phyloP scores from a whole-genome alignment of 2,329 filamentous ascomycete species.

The Trichoderma aggressivum region DNA sequence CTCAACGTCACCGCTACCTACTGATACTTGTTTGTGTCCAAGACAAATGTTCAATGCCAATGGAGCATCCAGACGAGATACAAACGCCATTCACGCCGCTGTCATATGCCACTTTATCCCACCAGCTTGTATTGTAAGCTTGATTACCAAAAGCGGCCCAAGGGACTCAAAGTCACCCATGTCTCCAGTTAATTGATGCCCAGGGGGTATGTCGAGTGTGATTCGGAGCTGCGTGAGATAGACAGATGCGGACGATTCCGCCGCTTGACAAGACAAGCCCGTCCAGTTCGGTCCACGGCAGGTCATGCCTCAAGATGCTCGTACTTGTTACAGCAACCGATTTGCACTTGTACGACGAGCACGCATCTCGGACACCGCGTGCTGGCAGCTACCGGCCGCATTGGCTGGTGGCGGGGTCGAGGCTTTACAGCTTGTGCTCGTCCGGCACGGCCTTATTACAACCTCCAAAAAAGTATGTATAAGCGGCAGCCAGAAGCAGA shows the following conservation, averaged over 20 bases:
- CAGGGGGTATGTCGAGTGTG: not conserved
- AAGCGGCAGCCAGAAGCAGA: too few species aligned
- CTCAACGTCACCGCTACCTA: not conserved
- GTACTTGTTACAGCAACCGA: not conserved
- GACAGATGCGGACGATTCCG: not conserved
- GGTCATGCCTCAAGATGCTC: not conserved
- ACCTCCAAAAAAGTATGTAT: not conserved
- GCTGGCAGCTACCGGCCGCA: conserved; percentile 1
- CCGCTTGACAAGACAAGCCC: not conserved
- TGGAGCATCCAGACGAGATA: not conserved
- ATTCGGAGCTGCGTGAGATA: not conserved
- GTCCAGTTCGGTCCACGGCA: not conserved
- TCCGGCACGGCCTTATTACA: not conserved
- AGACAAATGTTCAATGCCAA: not conserved
- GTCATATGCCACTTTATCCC: not conserved
- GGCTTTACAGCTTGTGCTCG: not conserved
- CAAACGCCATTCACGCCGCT: not conserved
- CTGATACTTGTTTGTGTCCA: not conserved
- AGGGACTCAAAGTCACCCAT: not conserved
- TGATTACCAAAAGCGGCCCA: conserved; percentile 13
- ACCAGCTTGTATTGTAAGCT: not conserved
- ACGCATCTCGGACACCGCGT: not conserved
- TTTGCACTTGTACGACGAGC: not conserved
- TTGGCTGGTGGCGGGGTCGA: conserved; percentile 3
- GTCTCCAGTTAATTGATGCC: not conserved